Evolutionary conservation across 495 filamentous ascomycete species (phyloP).

Genomic region (Penicillium daleae): DNA sequence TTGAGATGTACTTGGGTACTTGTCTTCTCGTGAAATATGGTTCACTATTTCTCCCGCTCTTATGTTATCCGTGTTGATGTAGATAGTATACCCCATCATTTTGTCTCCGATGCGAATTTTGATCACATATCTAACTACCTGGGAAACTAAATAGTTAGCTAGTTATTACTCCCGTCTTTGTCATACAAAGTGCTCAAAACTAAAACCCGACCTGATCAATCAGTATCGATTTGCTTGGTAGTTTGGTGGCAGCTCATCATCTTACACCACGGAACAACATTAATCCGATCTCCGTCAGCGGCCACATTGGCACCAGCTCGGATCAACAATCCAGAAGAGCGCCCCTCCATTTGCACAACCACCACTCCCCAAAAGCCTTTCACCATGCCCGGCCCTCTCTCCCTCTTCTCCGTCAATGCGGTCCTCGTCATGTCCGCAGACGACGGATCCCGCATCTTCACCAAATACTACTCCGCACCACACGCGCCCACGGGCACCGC

Average conservation of each 20-base stretch:
- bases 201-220: not conserved
- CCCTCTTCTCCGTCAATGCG: constrained; percentile 90
- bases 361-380: constrained; percentile 18
- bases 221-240: not conserved
- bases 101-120: not conserved
- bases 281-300: constrained; percentile 42
- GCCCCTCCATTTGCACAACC: constrained; percentile 20
- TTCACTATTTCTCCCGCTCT: no score
- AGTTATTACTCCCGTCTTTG: no score
- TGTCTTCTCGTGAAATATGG: not conserved
- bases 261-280: constrained; percentile 40
- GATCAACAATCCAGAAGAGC: constrained; percentile 32
- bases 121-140: not conserved
- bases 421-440: constrained; percentile 88
- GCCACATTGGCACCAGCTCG: constrained; percentile 42
- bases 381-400: constrained; percentile 59
- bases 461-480: constrained; percentile 92
- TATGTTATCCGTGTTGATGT: not conserved
- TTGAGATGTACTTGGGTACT: not conserved
- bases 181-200: not conserved
- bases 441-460: constrained; percentile 86
- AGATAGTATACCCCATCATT: not conserved
- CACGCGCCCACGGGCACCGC: constrained; percentile 66
- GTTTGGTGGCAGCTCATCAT: not conserved
- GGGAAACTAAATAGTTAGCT: no score